Base-by-base conservation (phyloP, 2,329 filamentous ascomycete genomes). In the Monosporascus sp. region DNA sequence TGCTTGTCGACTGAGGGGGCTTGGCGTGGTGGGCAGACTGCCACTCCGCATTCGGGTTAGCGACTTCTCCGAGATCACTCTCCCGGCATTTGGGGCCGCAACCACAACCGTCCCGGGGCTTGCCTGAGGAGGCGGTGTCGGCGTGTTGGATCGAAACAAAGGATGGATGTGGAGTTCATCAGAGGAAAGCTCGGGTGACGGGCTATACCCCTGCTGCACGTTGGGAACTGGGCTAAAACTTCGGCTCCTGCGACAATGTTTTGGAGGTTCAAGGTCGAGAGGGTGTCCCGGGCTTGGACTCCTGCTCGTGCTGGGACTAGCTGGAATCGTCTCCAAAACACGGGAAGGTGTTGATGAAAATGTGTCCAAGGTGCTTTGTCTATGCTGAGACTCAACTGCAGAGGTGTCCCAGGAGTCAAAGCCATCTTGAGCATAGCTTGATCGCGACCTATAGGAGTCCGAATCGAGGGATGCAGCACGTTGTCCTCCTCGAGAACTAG, bases 341-440 rank as follows among this genome's bases (percentile, higher is more conserved):
- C 77, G 78, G 36, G 72, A 67, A 51, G 74, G 72, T 14, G 75
- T 64, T 45, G 74, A 74, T 16, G 73, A 73, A 24, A 76, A 74
- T 11, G 75, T 70, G 50, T 79, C 80, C 50, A 83, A 64, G 1
- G 84, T 78, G 2, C 78, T 77, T 60, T 85, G 81, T 27, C 83
- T 78, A 59, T 78, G 81, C 58, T 85, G 81, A 3, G 80, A 71
- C 60, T 87, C 85, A 2, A 90, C 84, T 0, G 77, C 76, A 0
- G 85, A 88, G 0, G 85, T 89, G 63, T 91, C 87, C 88, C 88
- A 91, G 2, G 80, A 84, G 61, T 90, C 87, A 62, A 91, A 90
- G 1, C 82, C 81, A 56, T 88, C 85, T n/a, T 81, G 79, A 16
- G 66, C 62, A 37, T 71, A 71, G 38, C 69, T 69, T 17, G 66